These are phyloP conservation scores for Prunus mume DNA, from an alignment of 306 rosid species.

Conservation along the genomic window DNA sequence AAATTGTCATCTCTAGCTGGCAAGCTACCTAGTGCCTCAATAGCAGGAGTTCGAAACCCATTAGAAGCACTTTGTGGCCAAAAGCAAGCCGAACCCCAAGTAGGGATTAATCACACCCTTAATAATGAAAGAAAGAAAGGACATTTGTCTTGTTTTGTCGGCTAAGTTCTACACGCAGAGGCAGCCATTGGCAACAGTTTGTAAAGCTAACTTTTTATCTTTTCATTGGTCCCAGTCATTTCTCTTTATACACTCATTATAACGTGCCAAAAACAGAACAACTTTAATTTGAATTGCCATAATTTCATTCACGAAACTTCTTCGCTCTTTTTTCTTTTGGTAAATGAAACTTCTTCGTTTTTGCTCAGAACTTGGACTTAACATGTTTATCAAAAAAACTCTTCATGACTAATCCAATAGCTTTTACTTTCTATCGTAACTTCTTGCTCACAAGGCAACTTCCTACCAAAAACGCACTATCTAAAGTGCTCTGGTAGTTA, in stretches of 20 bases:
- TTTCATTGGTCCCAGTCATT: neutral
- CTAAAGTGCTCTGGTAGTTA: neutral
- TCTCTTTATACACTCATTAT: neutral
- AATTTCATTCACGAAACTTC: constrained; percentile 3
- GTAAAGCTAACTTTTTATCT: neutral
- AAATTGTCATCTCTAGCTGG: too few species aligned
- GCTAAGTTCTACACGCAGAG: neutral
- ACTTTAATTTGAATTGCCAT: constrained; percentile 10
- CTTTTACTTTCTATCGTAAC: neutral
- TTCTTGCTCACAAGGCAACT: neutral
- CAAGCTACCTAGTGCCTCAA: too few species aligned
- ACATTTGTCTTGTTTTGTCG: too few species aligned
- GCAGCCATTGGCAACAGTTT: neutral
- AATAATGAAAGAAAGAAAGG: too few species aligned
- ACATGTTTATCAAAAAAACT: neutral
- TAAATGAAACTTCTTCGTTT: constrained; percentile 4
- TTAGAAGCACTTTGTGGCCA: too few species aligned
- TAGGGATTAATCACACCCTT: too few species aligned
- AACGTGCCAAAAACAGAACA: neutral
- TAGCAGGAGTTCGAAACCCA: too few species aligned
- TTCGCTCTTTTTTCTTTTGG: neutral
- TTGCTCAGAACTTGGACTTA: neutral
- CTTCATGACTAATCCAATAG: neutral
- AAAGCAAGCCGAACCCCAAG: too few species aligned
- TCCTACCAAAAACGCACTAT: neutral